phyloP scores from a whole-genome alignment of 139 green algal genomes.

The Chlamydomonas sphaeroides region DNA sequence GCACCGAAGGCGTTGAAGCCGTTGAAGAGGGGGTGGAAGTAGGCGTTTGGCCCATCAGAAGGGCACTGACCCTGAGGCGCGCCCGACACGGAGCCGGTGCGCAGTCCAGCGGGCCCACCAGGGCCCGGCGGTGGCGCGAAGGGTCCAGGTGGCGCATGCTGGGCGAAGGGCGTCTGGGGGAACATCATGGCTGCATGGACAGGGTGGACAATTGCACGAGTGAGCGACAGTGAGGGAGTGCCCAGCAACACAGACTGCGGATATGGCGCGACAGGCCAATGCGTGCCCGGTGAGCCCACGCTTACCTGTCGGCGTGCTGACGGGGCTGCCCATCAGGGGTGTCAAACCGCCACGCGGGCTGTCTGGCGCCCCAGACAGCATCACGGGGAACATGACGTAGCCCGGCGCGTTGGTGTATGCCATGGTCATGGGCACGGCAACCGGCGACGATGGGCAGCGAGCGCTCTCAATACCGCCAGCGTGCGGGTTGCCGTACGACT shows the following conservation, averaged over 20 bases:
- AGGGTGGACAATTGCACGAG: background rate
- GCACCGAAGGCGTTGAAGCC: conserved; percentile 40
- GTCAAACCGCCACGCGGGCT: conserved; percentile 30
- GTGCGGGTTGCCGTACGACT: background rate
- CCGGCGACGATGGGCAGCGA: conserved; percentile 11
- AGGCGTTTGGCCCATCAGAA: conserved; percentile 5
- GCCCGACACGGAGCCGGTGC: conserved; percentile 7
- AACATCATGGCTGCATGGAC: conserved; percentile 57
- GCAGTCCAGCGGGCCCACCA: background rate
- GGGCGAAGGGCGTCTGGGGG: conserved; percentile 57
- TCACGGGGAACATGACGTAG: conserved; percentile 40
- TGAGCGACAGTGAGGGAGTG: no score
- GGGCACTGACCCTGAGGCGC: background rate
- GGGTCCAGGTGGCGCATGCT: conserved; percentile 11
- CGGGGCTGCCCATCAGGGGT: conserved; percentile 41
- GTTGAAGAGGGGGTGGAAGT: conserved; percentile 62
- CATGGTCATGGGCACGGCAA: conserved; percentile 28
- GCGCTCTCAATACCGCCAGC: background rate
- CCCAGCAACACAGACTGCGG: no score
- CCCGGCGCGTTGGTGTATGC: conserved; percentile 13
- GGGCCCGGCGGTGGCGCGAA: conserved; percentile 4
- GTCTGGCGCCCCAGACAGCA: conserved; percentile 23
- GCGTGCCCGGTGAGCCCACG: no score
- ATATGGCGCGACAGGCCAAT: no score
- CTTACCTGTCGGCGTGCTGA: conserved; percentile 45